phyloP scores from a whole-genome alignment of 805 yeast genomes.

The Teunomyces kruisii region DNA sequence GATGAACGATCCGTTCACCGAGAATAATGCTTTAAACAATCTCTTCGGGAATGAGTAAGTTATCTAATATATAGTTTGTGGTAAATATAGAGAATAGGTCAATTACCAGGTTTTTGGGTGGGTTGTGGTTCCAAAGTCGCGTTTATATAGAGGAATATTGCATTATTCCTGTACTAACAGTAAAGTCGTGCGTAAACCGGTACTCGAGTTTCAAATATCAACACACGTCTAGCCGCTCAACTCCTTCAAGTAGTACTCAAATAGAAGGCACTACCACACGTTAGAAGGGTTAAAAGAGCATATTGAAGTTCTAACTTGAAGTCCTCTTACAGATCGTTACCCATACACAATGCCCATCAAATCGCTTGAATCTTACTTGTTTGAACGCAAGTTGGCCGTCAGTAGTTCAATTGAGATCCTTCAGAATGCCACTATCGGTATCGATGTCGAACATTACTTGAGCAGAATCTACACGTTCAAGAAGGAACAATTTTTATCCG shows the following conservation, averaged over 20 bases:
- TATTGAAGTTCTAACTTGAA: too few relatives aligned
- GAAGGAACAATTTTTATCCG: constrained; percentile 69
- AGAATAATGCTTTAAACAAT: constrained; percentile 63
- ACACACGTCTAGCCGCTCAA: too few relatives aligned
- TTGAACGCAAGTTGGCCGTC: constrained; percentile 64
- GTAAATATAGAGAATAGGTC: neutral
- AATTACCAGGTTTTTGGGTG: neutral
- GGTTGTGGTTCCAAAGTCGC: too few relatives aligned
- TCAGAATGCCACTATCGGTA: constrained; percentile 69
- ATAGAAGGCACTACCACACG: too few relatives aligned
- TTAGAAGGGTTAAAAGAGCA: too few relatives aligned
- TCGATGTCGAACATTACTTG: constrained; percentile 80
- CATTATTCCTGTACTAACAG: too few relatives aligned
- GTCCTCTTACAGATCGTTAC: too few relatives aligned
- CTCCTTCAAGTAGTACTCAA: too few relatives aligned
- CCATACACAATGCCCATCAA: constrained; percentile 37
- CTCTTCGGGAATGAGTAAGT: constrained; percentile 49
- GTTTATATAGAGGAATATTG: too few relatives aligned
- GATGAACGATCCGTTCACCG: constrained; percentile 70
- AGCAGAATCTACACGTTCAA: constrained; percentile 59
- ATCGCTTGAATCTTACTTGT: constrained; percentile 65
- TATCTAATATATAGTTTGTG: neutral
- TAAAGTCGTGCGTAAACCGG: too few relatives aligned
- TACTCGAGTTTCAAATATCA: too few relatives aligned
- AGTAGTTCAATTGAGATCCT: constrained; percentile 64